These are phyloP conservation scores for Circinella umbellata DNA, from an alignment of 371 early-diverging fungal species.

Conservation along the genomic window DNA sequence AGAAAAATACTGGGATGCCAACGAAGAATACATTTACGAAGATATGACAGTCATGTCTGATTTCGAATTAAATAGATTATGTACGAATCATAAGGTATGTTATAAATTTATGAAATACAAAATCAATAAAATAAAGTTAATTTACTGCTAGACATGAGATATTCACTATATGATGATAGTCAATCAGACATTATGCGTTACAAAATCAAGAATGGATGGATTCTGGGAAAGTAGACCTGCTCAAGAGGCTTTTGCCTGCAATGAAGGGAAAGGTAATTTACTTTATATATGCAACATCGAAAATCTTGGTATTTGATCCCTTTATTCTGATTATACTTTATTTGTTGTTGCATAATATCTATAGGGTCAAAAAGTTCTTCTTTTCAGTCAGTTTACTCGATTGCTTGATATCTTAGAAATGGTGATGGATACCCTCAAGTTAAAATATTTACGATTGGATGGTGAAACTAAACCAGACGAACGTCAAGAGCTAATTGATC, in stretches of 20 bases:
- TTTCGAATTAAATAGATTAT: slow-evolving; percentile 81
- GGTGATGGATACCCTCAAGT: slow-evolving; percentile 52
- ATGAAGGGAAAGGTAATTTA: slow-evolving; percentile 44
- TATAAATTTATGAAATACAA: background rate
- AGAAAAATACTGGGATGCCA: slow-evolving; percentile 66
- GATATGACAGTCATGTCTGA: slow-evolving; percentile 89
- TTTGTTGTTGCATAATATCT: background rate
- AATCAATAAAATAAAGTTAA: background rate
- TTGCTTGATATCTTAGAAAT: slow-evolving; percentile 66
- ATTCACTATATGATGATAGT: slow-evolving; percentile 21
- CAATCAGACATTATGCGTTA: slow-evolving; percentile 58
- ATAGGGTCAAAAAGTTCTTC: slow-evolving; percentile 68
- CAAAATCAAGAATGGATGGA: slow-evolving; percentile 72
- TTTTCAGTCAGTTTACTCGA: slow-evolving; percentile 87
- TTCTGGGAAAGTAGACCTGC: slow-evolving; percentile 74
- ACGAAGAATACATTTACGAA: slow-evolving; percentile 77
- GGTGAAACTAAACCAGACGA: slow-evolving; percentile 70
- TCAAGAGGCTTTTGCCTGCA: slow-evolving; percentile 65
- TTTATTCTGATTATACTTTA: too few relatives aligned
- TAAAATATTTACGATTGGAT: slow-evolving; percentile 64
- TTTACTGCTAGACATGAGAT: background rate
- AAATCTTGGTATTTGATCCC: too few relatives aligned
- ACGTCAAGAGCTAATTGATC: slow-evolving; percentile 80
- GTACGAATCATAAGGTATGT: slow-evolving; percentile 63
- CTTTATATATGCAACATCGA: too few relatives aligned